Evolutionary conservation across 176 grass and related monocot genomes (phyloP), one percentile per base, ranked within the genome.

Genomic region (Coix lacrymajobi): DNA sequence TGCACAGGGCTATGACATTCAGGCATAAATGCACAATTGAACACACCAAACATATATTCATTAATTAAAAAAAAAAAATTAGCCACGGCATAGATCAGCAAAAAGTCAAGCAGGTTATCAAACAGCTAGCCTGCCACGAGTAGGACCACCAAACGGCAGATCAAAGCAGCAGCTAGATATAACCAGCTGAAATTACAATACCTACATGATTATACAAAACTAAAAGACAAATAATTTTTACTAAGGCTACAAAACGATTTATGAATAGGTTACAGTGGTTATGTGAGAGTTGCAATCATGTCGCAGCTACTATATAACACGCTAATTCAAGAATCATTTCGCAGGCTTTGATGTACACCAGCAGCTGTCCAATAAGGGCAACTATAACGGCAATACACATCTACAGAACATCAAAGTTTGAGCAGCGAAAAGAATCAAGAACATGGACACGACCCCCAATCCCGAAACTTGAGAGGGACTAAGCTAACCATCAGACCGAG

Each of bases 311-410:
- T n/a, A n/a, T n/a, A 3, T 6, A 52, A 49, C 15, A 20, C 4
- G 1, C 6, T 13, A 33, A 33, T 34, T 19, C 5, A 30, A 28
- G 1, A 0, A 52, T 65, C 44, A 24, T 1, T 14, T 61, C n/a
- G 3, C 3, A 62, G 2, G 16, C 5, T 7, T 11, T 0, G 8
- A n/a, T 1, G 3, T 30, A 43, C 0, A n/a, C 33, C 1, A 39
- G 19, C 34, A 39, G 19, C 34, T n/a, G 65, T n/a, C 25, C 19
- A 31, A 44, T 6, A 1, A 45, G n/a, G n/a, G 16, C 16, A 40
- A 14, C 19, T 4, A 7, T 19, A 14, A 7, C 22, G 11, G 1
- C 3, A 31, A 5, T 0, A 43, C 11, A 24, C 26, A 82, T 7
- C 2, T n/a, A 25, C 28, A 36, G 13, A 38, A 5, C 36, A 30